Base-by-base conservation (phyloP, 2,329 filamentous ascomycete genomes). In the Beauveria varroae region DNA sequence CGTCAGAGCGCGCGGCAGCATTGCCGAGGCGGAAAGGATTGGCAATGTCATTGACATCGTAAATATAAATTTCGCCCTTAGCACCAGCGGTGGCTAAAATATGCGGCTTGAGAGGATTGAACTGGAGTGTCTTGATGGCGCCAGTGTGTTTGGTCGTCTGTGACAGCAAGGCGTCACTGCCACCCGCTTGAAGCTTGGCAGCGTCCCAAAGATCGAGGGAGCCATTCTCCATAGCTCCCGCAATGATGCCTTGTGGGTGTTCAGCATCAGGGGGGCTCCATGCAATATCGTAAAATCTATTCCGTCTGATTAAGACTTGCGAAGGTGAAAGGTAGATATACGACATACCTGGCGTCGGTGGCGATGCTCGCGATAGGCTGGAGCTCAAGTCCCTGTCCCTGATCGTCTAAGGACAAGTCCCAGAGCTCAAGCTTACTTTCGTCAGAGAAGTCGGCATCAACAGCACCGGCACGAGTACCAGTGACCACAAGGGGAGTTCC, bases 381-480 rank as follows among this genome's bases (percentile, higher is more conserved):
- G 61, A 97, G 86, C 78, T 98, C 95, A 59, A 91, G 81, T 60
- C 86, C 87, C 70, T 90, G 86, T 64, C 89, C 82, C 64, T 85
- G 77, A 74, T 86, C 86, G 74, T 96, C 91, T 67, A 98, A 81
- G 71, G 86, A 87, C 67, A 99, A 81, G 76, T 98, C 91, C 95
- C 95, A 99, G 64, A 99, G 82, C 79, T 99, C 95, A 62, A 99
- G 80, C 78, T 93, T 93, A 65, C 92, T 97, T 74, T 98, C 93
- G 75, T 95, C 95, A 30, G 95, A 98, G 77, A 99, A 99, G 75
- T 98, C 93, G 68, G 91, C 93, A 76, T 96, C 92, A 47, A 99
- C 92, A 69, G 95, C 95, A 65, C 95, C 95, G 64, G 95, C 93
- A 68, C 93, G 88, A 52, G 95, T 99, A 69, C 95, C 95, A 30